Base-by-base conservation (phyloP, 1,284 basidiomycete species). In the Bondarzewia mesenterica region DNA sequence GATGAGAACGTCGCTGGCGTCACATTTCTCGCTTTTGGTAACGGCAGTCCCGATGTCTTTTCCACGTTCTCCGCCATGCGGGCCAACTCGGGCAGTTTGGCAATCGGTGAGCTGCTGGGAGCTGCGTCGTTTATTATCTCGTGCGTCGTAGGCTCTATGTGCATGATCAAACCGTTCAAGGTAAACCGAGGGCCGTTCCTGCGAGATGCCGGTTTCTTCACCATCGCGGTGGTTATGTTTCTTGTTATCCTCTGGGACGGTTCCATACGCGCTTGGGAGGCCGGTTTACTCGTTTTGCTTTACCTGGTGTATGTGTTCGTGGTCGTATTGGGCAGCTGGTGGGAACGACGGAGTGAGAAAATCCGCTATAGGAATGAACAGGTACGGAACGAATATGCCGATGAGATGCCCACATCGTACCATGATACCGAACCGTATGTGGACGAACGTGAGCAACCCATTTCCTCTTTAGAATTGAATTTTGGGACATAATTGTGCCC, bases 51-150 rank as follows among this genome's bases (percentile, higher is more conserved):
- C 0, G 92, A 95, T 63, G 78, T 93, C 5, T 97, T 98, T 64
- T 88, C 91, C 10, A 98, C 95, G 0, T 97, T 95, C 63, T 89
- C 90, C 0, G 91, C 95, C 15, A 90, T 99, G 81, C 82, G 82
- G 42, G 74, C 84, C 14, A 74, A 85, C 58, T 91, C 93, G 1
- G 93, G 93, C 6, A 82, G 89, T 47, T 69, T 99, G 46, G 95
- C 95, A 0, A 82, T 99, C 44, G 95, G 95, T 35, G 95, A 99
- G 66, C 77, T 99, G 5, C 73, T 99, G 20, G 95, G 95, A 14
- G 95, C 95, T 1, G 94, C 95, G 1, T 82, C 90, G 2, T 99
- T 98, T 69, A 95, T 98, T 63, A 85, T 93, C 18, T 92, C 91
- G 2, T 93, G 94, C 59, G 93, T 99, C 36, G 93, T 90, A 3